A percentile compares a stretch with the other conserved stretches of the same genome.
These are phyloP conservation scores for Claviceps sp. DNA, from an alignment of 2,329 filamentous ascomycete species.

Conservation along the genomic window DNA sequence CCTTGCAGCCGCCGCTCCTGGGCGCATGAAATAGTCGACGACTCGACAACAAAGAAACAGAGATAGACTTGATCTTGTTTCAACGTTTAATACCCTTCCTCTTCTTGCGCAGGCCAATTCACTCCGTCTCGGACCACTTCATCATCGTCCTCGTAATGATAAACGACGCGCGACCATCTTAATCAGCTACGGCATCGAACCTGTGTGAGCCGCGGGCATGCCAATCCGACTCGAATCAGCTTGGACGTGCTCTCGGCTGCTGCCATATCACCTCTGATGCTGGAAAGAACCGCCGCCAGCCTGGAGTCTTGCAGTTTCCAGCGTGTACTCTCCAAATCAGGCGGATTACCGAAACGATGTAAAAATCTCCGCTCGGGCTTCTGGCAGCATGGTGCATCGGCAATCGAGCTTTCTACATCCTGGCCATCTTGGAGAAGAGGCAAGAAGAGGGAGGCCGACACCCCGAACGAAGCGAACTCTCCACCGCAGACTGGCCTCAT, in stretches of 20 bases:
- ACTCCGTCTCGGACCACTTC: not conserved
- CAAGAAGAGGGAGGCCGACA: slow-evolving; percentile 7
- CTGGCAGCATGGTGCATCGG: slow-evolving; percentile 40
- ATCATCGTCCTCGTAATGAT: not conserved
- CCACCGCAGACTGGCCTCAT: slow-evolving; percentile 19
- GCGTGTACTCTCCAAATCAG: slow-evolving; percentile 31
- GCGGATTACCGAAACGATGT: slow-evolving; percentile 23
- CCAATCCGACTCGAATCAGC: slow-evolving; percentile 5
- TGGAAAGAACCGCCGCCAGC: slow-evolving; percentile 43
- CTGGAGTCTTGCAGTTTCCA: slow-evolving; percentile 43
- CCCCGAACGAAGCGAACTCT: slow-evolving; percentile 11
- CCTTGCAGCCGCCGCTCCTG: not conserved
- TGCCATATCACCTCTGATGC: slow-evolving; percentile 27
- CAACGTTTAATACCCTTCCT: not conserved
- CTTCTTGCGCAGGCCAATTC: not conserved
- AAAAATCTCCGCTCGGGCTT: slow-evolving; percentile 36
- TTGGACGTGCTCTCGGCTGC: slow-evolving; percentile 7
- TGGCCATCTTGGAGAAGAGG: slow-evolving; percentile 24
- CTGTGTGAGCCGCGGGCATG: slow-evolving; percentile 12
- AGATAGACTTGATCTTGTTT: not conserved
- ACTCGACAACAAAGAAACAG: not conserved
- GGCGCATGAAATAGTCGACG: not conserved
- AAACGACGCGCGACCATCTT: not conserved
- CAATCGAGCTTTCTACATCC: slow-evolving; percentile 31
- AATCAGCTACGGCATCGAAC: not conserved